phyloP scores from a whole-genome alignment of 352 stramenopile species.

The Phytophthora tentaculata region DNA sequence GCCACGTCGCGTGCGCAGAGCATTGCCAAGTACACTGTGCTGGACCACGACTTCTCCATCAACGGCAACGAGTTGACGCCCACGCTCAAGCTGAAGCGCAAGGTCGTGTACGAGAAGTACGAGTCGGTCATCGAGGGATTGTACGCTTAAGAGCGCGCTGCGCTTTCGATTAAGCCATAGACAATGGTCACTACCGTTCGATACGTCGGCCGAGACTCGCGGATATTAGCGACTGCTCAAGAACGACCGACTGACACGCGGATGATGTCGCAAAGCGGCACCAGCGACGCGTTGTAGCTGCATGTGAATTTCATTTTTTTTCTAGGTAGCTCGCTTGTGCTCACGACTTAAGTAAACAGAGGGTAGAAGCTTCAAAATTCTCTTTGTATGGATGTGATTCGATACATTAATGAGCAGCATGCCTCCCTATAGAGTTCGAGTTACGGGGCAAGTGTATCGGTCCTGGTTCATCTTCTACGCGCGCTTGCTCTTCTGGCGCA shows the following conservation, averaged over 20 bases:
- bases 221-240: constrained; percentile 3
- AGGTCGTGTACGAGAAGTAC: constrained; percentile 94
- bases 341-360: constrained; percentile 32
- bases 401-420: constrained; percentile 9
- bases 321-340: constrained; percentile 28
- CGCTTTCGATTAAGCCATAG: constrained; percentile 4
- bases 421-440: background rate
- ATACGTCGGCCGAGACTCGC: constrained; percentile 2
- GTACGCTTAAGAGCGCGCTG: constrained; percentile 78
- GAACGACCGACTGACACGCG: constrained; percentile 12
- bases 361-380: constrained; percentile 31
- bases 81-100: constrained; percentile 97
- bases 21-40: constrained; percentile 87
- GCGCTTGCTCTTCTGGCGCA: constrained; percentile 57
- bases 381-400: constrained; percentile 11
- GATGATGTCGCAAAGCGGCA: constrained; percentile 5
- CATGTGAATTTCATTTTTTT: constrained; percentile 26
- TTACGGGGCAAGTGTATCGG: background rate
- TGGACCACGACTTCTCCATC: constrained; percentile 93
- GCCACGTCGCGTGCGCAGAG: constrained; percentile 86
- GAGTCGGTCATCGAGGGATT: constrained; percentile 86
- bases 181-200: constrained; percentile 21
- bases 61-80: constrained; percentile 93
- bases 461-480: constrained; percentile 23
- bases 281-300: constrained; percentile 11